Evolutionary conservation across 768 basidiomycete species (phyloP).

Genomic region (Termitomyces sp.): DNA sequence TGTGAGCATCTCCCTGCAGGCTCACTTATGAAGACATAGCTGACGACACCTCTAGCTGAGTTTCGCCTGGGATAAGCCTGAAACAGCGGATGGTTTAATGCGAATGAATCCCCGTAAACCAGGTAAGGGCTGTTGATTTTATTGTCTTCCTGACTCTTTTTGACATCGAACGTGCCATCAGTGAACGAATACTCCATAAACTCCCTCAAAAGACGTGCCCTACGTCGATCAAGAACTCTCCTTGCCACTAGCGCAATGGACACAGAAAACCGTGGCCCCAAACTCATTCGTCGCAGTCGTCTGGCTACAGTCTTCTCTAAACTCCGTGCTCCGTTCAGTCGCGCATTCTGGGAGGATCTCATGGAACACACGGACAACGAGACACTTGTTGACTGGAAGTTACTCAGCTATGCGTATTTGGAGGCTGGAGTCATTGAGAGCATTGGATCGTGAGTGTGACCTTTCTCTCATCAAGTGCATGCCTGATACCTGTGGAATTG

Average conservation of each 20-base stretch:
- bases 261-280: constrained; percentile 33
- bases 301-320: constrained; percentile 31
- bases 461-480: background rate
- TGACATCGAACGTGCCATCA: constrained; percentile 11
- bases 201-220: constrained; percentile 49
- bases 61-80: constrained; percentile 70
- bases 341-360: constrained; percentile 53
- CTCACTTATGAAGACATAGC: background rate
- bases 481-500: background rate
- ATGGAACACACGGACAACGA: constrained; percentile 51
- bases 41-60: constrained; percentile 37
- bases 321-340: constrained; percentile 48
- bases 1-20: constrained; percentile 27
- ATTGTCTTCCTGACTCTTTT: background rate
- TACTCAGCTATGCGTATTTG: constrained; percentile 63
- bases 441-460: constrained; percentile 40
- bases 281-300: constrained; percentile 38
- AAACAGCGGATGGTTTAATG: constrained; percentile 63
- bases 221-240: constrained; percentile 39
- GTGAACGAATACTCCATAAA: constrained; percentile 53
- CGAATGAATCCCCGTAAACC: constrained; percentile 62
- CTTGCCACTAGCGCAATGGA: constrained; percentile 44
- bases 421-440: constrained; percentile 62
- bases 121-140: constrained; percentile 26
- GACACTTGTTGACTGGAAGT: constrained; percentile 52